Evolutionary conservation across 495 filamentous ascomycete genomes (phyloP).

Genomic region (Penicillium arizonense): DNA sequence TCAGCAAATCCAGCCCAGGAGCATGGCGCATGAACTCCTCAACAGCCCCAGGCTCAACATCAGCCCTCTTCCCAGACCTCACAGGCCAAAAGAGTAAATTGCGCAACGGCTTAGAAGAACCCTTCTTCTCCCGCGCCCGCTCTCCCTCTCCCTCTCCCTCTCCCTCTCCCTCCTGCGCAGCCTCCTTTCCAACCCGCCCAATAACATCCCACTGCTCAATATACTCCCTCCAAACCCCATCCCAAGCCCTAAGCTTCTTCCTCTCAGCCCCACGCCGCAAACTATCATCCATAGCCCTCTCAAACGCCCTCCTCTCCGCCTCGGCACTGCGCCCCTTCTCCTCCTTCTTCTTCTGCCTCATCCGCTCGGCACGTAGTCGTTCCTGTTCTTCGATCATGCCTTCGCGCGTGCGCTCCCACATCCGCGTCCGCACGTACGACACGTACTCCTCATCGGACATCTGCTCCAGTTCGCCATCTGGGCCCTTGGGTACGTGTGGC

Average conservation of each 20-base stretch:
- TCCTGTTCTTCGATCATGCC: conserved; percentile 65
- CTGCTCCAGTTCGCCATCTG: conserved; percentile 65
- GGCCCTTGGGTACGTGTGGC: conserved; percentile 33
- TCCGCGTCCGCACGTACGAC: conserved; percentile 73
- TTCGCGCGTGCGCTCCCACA: conserved; percentile 87
- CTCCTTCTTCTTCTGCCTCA: conserved; percentile 40
- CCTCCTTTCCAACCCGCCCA: conserved; percentile 27
- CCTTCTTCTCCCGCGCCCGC: not conserved
- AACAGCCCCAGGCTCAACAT: conserved; percentile 61
- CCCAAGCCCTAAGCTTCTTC: conserved; percentile 47
- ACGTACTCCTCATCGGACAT: conserved; percentile 94
- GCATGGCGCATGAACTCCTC: conserved; percentile 62
- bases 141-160: not conserved
- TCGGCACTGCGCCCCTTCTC: conserved; percentile 35
- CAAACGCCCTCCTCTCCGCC: conserved; percentile 33
- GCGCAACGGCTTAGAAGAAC: conserved; percentile 18
- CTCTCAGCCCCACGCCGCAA: conserved; percentile 50
- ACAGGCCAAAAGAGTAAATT: conserved; percentile 77
- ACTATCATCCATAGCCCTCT: conserved; percentile 50
- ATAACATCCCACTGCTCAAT: conserved; percentile 58
- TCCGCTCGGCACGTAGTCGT: conserved; percentile 56
- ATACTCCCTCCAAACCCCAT: conserved; percentile 65
- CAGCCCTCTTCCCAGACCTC: conserved; percentile 54
- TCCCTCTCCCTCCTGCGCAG: not conserved
- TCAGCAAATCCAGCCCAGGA: conserved; percentile 43